These are phyloP conservation scores for Schizonepeta tenuifolia DNA, from an alignment of 257 asterid genomes.

Conservation along the genomic window DNA sequence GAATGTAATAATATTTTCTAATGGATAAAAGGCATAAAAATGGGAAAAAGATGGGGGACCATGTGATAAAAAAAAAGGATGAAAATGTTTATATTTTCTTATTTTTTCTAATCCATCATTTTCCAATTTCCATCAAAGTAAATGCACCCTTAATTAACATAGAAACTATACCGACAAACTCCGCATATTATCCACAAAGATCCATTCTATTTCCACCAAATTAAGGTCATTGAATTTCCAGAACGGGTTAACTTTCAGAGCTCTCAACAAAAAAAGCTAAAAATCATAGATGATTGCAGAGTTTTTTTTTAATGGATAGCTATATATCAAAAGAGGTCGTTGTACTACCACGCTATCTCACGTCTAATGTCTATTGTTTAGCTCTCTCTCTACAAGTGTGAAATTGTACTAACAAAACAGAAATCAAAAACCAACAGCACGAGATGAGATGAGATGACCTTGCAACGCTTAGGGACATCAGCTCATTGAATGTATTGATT, in stretches of 20 bases:
- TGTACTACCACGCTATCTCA: conserved; percentile 39
- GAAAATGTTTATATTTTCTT: too few species aligned
- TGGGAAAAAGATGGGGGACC: too few species aligned
- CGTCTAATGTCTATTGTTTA: conserved; percentile 42
- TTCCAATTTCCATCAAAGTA: too few species aligned
- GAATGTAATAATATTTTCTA: too few species aligned
- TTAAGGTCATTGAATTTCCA: neutral
- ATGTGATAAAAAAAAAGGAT: too few species aligned
- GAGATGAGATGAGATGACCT: conserved; percentile 1
- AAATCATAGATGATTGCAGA: conserved; percentile 9
- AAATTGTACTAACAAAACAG: conserved; percentile 36
- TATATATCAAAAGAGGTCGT: conserved; percentile 33
- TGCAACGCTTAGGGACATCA: conserved; percentile 15
- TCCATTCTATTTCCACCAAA: neutral
- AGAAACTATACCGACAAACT: neutral
- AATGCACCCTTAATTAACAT: too few species aligned
- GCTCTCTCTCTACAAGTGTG: conserved; percentile 38
- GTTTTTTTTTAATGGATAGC: neutral
- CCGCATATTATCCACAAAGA: neutral
- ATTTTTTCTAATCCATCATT: too few species aligned
- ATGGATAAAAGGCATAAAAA: too few species aligned
- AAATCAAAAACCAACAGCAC: conserved; percentile 27
- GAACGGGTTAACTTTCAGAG: conserved; percentile 22
- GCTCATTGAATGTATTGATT: neutral
- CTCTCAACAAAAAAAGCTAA: conserved; percentile 23